Evolutionary conservation across 1,139 yeast genomes (phyloP), one percentile per base, ranked within the genome.

Genomic region (Debaryomyces sp.): DNA sequence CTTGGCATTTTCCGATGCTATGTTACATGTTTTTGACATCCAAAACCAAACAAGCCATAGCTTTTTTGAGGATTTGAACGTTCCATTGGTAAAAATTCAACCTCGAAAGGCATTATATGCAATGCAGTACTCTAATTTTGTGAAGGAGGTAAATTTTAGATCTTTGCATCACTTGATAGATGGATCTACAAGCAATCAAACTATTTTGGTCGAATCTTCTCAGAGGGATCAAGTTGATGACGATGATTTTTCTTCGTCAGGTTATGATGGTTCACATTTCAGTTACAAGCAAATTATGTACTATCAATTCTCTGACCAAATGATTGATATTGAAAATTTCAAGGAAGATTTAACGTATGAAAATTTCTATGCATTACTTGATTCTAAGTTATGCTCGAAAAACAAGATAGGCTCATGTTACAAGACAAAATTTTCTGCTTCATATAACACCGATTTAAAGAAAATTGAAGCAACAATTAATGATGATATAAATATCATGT

Each of bases 101-200:
- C 87, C 92, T 0, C 77, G 87, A 54, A 90, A 87, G 61, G 82
- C 88, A 46, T 69, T 92, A 7, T 77, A 80, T 57, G 97, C 96
- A 0, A 67, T 91, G 50, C 84, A 83, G 50, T 85, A 83, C 44
- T 75, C 85, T 1, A 75, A 75, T 27, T 85, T 89, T 63, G 95
- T 88, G 3, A 77, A 80, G 21, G 97, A 90, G 59, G 60, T 90
- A 21, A 71, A 81, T 44, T 82, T 89, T 53, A 78, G 94, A 51
- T 75, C 80, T n/a, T 67, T 90, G 22, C 68, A 73, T 3, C 54
- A 75, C 37, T 68, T 89, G 45, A 77, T 92, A 17, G 85, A 84
- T 50, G 85, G 87, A 4, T 55, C 71, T 0, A 59, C 70, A 0
- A 30, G 64, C 0, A 69, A 77, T 37, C 90, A 85, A 58, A 82